Evolutionary conservation across 495 filamentous ascomycete species (phyloP).

Genomic region (Aspergillus avenaceus): DNA sequence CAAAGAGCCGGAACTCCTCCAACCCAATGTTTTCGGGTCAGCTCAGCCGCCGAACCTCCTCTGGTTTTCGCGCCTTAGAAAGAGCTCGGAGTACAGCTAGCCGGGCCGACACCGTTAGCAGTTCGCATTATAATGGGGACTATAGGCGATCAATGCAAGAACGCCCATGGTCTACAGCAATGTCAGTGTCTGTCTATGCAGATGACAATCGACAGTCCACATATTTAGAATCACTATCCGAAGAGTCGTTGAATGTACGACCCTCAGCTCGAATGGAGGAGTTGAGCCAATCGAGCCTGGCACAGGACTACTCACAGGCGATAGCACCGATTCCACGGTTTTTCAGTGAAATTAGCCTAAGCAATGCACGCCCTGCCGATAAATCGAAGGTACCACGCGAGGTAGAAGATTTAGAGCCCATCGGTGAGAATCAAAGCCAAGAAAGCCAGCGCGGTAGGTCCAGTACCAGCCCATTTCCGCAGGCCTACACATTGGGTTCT

Average conservation of each 20-base stretch:
- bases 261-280: slow-evolving; percentile 14
- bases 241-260: slow-evolving; percentile 21
- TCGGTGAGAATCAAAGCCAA: not conserved
- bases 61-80: slow-evolving; percentile 33
- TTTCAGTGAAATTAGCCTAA: slow-evolving; percentile 37
- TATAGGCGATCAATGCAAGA: slow-evolving; percentile 30
- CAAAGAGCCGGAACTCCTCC: slow-evolving; percentile 39
- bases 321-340: slow-evolving; percentile 42
- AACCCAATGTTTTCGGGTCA: slow-evolving; percentile 43
- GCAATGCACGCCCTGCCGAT: slow-evolving; percentile 21
- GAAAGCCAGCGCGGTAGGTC: slow-evolving; percentile 6
- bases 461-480: slow-evolving; percentile 6
- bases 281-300: slow-evolving; percentile 36
- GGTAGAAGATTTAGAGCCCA: not conserved
- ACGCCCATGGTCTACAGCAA: slow-evolving; percentile 34
- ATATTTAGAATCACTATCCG: slow-evolving; percentile 20
- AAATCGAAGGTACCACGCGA: not conserved
- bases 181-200: slow-evolving; percentile 39
- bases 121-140: slow-evolving; percentile 32
- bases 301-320: slow-evolving; percentile 38
- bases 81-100: slow-evolving; percentile 35
- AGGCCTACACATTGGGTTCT: not conserved
- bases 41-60: slow-evolving; percentile 31
- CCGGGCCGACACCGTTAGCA: slow-evolving; percentile 36
- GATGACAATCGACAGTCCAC: slow-evolving; percentile 32